Evolutionary conservation across 2,329 filamentous ascomycete species (phyloP).

Genomic region (Colletotrichum karsti): DNA sequence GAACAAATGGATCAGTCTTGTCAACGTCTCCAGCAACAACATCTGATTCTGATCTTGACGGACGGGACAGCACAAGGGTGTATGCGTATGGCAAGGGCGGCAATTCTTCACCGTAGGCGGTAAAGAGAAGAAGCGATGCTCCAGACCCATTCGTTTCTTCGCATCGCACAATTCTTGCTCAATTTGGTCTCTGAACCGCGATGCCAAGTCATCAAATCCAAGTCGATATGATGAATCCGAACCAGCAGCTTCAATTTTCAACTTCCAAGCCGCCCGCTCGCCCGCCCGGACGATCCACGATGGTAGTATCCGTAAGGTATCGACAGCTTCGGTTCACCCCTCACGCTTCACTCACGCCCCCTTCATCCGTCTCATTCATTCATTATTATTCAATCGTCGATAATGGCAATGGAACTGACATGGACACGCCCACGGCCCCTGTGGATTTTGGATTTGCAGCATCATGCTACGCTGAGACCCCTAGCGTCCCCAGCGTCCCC

Average conservation of each 20-base stretch:
- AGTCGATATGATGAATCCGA: background rate
- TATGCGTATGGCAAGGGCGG: constrained; percentile 7
- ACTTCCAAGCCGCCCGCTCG: background rate
- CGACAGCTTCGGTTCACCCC: background rate
- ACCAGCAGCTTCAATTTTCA: background rate
- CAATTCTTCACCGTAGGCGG: constrained; percentile 16
- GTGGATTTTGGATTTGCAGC: constrained; percentile 1
- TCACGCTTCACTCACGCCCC: background rate
- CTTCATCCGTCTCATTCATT: background rate
- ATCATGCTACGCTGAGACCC: constrained; percentile 12
- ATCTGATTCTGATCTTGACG: background rate
- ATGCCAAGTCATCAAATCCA: background rate
- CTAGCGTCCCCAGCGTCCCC: background rate
- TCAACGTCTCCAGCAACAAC: background rate
- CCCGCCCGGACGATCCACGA: background rate
- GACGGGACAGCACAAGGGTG: background rate
- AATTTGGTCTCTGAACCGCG: background rate
- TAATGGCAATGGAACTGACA: no score
- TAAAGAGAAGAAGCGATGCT: background rate
- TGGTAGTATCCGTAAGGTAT: background rate
- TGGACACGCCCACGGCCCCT: background rate
- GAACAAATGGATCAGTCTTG: constrained; percentile 1
- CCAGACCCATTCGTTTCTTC: background rate
- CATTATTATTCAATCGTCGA: background rate
- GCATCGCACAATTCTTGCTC: background rate